Evolutionary conservation across 2,329 filamentous ascomycete species (phyloP).

Genomic region (Aspergillus versicolor): DNA sequence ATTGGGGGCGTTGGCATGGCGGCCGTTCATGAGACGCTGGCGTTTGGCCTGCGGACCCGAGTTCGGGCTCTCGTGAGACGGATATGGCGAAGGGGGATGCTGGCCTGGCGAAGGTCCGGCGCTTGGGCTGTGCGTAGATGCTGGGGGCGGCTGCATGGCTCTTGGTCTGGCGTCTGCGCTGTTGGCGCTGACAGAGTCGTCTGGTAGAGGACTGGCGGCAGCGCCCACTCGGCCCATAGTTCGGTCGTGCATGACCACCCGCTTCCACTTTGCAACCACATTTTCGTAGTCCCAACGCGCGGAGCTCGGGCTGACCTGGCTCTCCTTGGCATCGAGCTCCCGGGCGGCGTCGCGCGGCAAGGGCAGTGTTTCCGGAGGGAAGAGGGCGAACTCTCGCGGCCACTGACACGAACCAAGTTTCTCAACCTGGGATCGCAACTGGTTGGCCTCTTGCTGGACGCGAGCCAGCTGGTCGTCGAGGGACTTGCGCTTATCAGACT

Average conservation of each 20-base stretch:
- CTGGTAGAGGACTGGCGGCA: conserved; percentile 20
- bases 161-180: conserved; percentile 7
- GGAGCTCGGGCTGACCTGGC: conserved; percentile 34
- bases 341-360: conserved; percentile 39
- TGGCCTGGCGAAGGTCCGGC: conserved; percentile 28
- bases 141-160: conserved; percentile 15
- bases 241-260: conserved; percentile 47
- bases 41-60: conserved; percentile 32
- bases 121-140: conserved; percentile 26
- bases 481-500: conserved; percentile 45
- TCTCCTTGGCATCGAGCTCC: conserved; percentile 37
- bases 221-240: conserved; percentile 42
- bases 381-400: conserved; percentile 50
- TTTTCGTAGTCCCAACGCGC: conserved; percentile 49
- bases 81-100: conserved; percentile 27
- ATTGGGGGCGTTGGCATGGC: conserved; percentile 7
- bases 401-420: conserved; percentile 48
- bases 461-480: conserved; percentile 44
- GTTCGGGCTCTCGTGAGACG: conserved; percentile 25
- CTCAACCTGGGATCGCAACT: conserved; percentile 49
- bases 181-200: conserved; percentile 15
- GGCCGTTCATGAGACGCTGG: conserved; percentile 37
- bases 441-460: conserved; percentile 49
- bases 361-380: conserved; percentile 46
- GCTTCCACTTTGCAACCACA: conserved; percentile 50